Conservation (phyloP, 2,329 filamentous ascomycete genomes). For the Diplocarpon mali region DNA sequence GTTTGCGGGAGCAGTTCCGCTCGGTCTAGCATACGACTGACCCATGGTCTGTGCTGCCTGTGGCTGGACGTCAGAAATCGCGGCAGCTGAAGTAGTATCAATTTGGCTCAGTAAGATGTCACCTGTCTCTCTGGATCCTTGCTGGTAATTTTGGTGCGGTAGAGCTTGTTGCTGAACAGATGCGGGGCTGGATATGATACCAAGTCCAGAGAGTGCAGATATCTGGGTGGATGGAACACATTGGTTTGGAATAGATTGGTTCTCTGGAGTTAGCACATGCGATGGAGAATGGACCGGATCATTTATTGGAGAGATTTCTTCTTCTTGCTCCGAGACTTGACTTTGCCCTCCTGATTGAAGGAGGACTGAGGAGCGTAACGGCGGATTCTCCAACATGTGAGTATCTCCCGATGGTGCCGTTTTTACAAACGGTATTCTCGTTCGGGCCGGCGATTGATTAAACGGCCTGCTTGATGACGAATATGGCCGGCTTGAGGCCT, state of each 20-base stretch:
- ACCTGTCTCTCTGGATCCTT: neutral
- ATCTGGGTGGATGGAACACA: neutral
- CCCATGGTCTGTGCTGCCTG: neutral
- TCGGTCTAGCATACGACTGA: neutral
- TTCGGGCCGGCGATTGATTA: neutral
- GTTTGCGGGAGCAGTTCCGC: constrained; percentile 1
- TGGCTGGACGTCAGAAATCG: neutral
- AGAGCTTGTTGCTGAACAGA: neutral
- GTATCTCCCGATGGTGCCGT: neutral
- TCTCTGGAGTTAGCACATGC: neutral
- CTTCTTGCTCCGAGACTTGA: neutral
- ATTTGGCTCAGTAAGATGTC: neutral
- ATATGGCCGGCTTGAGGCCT: neutral
- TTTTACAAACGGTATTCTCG: neutral
- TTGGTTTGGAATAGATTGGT: neutral
- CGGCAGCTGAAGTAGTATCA: neutral
- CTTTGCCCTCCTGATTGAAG: constrained; percentile 4
- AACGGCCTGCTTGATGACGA: neutral
- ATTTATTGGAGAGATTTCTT: neutral
- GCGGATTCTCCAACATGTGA: constrained; percentile 1
- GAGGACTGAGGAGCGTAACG: constrained; percentile 4
- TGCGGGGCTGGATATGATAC: neutral
- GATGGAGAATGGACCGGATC: neutral
- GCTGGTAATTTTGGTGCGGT: neutral
- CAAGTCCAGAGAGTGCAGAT: neutral